These are phyloP conservation scores for Suillus decipiens DNA, from an alignment of 768 basidiomycete genomes.

Conservation along the genomic window DNA sequence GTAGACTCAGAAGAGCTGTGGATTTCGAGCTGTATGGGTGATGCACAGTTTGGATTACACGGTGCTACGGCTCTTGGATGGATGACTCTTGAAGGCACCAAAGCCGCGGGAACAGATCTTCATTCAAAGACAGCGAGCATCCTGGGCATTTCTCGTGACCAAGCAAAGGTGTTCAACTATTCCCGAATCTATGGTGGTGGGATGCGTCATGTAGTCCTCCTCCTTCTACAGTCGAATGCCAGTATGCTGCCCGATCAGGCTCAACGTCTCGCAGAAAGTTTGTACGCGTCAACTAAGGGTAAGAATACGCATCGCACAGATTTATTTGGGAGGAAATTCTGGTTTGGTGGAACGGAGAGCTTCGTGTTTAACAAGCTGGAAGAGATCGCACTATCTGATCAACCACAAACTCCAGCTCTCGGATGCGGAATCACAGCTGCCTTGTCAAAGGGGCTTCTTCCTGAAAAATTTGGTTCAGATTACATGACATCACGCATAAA, in stretches of 20 bases:
- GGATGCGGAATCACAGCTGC: slow-evolving; percentile 94
- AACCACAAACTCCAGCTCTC: slow-evolving; percentile 89
- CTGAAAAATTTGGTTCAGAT: slow-evolving; percentile 76
- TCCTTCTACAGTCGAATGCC: slow-evolving; percentile 84
- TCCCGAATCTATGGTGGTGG: slow-evolving; percentile 99
- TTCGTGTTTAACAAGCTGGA: slow-evolving; percentile 98
- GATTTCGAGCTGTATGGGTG: slow-evolving; percentile 99
- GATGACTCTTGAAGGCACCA: slow-evolving; percentile 99
- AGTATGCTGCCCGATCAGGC: slow-evolving; percentile 79
- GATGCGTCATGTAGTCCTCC: slow-evolving; percentile 87
- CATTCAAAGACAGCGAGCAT: slow-evolving; percentile 97
- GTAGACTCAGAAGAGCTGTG: slow-evolving; percentile 99
- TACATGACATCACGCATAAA: slow-evolving; percentile 98
- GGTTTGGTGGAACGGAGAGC: slow-evolving; percentile 96
- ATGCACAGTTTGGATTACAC: slow-evolving; percentile 95
- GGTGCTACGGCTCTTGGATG: slow-evolving; percentile 97
- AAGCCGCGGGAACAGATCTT: slow-evolving; percentile 90
- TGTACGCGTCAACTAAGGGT: slow-evolving; percentile 94
- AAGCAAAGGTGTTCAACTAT: slow-evolving; percentile 99
- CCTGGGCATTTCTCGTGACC: slow-evolving; percentile 88
- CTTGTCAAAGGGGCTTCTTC: slow-evolving; percentile 86
- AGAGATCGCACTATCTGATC: slow-evolving; percentile 85
- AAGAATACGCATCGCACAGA: slow-evolving; percentile 77
- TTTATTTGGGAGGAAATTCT: slow-evolving; percentile 82
- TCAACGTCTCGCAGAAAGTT: slow-evolving; percentile 73